Evolutionary conservation across 2,329 filamentous ascomycete species (phyloP), one percentile per base, ranked within the genome.

Genomic region (Chrysoporthe puriensis): DNA sequence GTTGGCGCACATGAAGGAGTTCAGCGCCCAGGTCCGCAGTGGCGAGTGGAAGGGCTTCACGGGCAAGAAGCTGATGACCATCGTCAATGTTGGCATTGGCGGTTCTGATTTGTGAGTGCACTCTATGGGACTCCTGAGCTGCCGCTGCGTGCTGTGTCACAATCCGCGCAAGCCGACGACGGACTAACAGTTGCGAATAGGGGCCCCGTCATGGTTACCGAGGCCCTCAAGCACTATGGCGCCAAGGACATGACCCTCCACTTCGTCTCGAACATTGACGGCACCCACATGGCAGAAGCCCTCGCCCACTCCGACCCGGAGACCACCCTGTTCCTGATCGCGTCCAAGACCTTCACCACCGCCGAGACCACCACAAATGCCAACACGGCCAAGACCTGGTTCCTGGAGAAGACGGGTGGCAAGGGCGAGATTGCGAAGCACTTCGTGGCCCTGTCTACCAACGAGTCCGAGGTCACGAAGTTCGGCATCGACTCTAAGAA

Each of bases 251-350:
- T 94, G 84, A 97, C 90, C 72, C 88, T 98, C 58, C 95, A 98
- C 87, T 99, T 99, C 76, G 96, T 99, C 74, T 98, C 95, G 84
- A 99, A 99, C 87, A 98, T 99, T 78, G 96, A 99, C 79, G 96
- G 96, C 73, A 99, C 96, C 66, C 96, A 99, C 84, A 93, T 98
- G 79, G 92, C 94, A 60, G 96, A 99, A 84, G 94, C 96, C 62
- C 88, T 98, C 70, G 90, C 89, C 77, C 83, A 90, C 75, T 97
- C 95, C 9, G 90, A 99, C 80, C 95, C 95, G 61, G 96, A 99
- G 85, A 97, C 95, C 60, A 97, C 96, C n/a, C 91, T 99, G 72
- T 98, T 99, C 90, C 87, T 99, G 74, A 89, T 99, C 74, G 96
- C 96, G 67, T 98, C 95, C 81, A 99, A 99, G 90, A 99, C 96